Percentiles rank a stretch among this genome's conserved stretches.
These are phyloP conservation scores for Tranzscheliella williamsii DNA, from an alignment of 1,284 basidiomycete species.

Conservation along the genomic window DNA sequence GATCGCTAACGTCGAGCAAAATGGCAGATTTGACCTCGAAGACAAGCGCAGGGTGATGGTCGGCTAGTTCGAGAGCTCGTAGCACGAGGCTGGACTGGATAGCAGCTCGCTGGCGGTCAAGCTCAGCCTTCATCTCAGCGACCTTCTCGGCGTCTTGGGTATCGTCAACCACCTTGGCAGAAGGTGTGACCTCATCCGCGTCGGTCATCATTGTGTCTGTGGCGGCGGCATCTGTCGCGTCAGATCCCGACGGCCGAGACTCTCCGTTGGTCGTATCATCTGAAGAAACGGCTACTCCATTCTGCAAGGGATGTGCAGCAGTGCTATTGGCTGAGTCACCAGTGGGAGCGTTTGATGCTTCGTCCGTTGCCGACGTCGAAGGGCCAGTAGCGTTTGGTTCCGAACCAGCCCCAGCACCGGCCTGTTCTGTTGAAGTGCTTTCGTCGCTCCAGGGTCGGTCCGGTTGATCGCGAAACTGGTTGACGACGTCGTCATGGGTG, in stretches of 20 bases:
- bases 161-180: slow-evolving; percentile 9
- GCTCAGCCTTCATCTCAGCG: slow-evolving; percentile 17
- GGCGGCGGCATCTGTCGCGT: slow-evolving; percentile 17
- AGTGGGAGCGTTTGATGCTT: slow-evolving; percentile 16
- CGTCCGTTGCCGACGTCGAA: neutral
- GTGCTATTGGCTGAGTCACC: slow-evolving; percentile 61
- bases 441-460: slow-evolving; percentile 19
- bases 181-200: no score
- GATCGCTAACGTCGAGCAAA: slow-evolving; percentile 32
- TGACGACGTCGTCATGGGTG: slow-evolving; percentile 60
- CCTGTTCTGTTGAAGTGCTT: neutral
- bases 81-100: slow-evolving; percentile 60
- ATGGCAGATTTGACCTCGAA: slow-evolving; percentile 72
- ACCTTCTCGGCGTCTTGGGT: slow-evolving; percentile 27
- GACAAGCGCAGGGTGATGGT: slow-evolving; percentile 81
- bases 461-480: slow-evolving; percentile 34
- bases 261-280: neutral
- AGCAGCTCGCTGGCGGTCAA: slow-evolving; percentile 61
- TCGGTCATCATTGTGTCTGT: neutral
- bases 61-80: slow-evolving; percentile 71
- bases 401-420: neutral
- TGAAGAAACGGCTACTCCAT: neutral
- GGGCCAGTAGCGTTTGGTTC: slow-evolving; percentile 3
- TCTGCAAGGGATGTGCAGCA: slow-evolving; percentile 3
- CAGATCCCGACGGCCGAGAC: slow-evolving; percentile 2